These are phyloP conservation scores for Vaccinium macrocarpon DNA, from an alignment of 148 eudicot genomes.

Conservation along the genomic window DNA sequence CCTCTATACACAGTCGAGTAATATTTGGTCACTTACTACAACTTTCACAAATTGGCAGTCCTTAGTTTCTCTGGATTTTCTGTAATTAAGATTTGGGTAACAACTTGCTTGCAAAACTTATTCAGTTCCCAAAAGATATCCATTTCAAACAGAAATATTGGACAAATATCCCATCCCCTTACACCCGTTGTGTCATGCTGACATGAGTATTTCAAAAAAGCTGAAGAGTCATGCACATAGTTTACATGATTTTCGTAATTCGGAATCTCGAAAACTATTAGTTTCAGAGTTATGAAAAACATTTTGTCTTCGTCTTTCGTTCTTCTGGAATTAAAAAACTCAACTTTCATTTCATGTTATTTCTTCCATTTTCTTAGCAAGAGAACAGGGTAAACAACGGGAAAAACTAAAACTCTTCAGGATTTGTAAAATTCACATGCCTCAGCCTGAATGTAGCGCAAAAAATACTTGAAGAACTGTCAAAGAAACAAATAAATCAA, in stretches of 20 bases:
- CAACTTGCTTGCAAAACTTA: not conserved
- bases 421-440: not conserved
- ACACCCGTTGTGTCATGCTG: not conserved
- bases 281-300: not conserved
- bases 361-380: not conserved
- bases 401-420: not conserved
- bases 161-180: not conserved
- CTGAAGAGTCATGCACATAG: not conserved
- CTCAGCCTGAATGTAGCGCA: not conserved
- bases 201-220: not conserved
- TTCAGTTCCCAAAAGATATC: conserved; percentile 3
- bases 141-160: not conserved
- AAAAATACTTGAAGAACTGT: not conserved
- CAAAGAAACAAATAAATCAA: not conserved
- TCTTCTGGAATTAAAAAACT: not conserved
- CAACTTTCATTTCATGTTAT: not conserved
- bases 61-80: not conserved
- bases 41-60: not conserved
- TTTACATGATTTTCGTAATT: not conserved
- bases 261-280: not conserved
- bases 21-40: not conserved
- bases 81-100: not conserved
- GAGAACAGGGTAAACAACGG: not conserved
- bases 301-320: not conserved
- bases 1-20: not conserved